Evolutionary conservation across 2,329 filamentous ascomycete species (phyloP), one percentile per base, ranked within the genome.

Genomic region (Emmonsiellopsis sp.): DNA sequence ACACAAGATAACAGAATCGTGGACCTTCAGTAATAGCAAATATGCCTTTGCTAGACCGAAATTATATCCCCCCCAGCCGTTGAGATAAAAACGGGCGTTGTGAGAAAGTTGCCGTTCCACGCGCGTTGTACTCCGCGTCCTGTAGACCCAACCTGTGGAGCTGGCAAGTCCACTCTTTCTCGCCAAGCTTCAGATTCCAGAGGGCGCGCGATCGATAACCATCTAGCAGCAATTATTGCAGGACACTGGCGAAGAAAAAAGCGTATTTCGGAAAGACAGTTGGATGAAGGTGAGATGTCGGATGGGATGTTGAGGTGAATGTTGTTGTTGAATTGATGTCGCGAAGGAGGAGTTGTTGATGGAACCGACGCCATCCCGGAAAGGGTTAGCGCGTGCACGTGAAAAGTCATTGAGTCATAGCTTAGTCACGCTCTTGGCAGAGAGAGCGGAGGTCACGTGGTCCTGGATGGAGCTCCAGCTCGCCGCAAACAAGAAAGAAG

Each of bases 1-100:
- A 71, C 69, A 68, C 62, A 67, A 65, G 60, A 56, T 56, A 59
- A 59, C 63, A 65, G 64, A 65, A 60, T 60, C 57, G 63, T 21
- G 42, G 54, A 58, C 21, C 21, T 27, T 27, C 21, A 27, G 61
- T 54, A 62, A 61, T 51, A 61, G 58, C 57, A 31, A 17, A 61
- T 61, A 61, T 61, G 55, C 59, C 42, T 49, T n/a, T 33, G 60
- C 62, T 61, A 62, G 59, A 56, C 56, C 51, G 56, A 60, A 65
- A 67, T 66, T 68, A 69, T 65, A 11, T 51, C 31, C 37, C 21
- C 68, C 61, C 58, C 34, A 49, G 40, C 34, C 34, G 34, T 49
- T 49, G 34, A 27, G 36, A 34, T 39, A 40, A 49, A 32, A 32
- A 39, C 17, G 7, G 34, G 21, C 17, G 40, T 42, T n/a, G 46